Evolutionary conservation across 441 rosid genomes (phyloP), one percentile per base, ranked within the genome.

Genomic region (Capsella rubella): DNA sequence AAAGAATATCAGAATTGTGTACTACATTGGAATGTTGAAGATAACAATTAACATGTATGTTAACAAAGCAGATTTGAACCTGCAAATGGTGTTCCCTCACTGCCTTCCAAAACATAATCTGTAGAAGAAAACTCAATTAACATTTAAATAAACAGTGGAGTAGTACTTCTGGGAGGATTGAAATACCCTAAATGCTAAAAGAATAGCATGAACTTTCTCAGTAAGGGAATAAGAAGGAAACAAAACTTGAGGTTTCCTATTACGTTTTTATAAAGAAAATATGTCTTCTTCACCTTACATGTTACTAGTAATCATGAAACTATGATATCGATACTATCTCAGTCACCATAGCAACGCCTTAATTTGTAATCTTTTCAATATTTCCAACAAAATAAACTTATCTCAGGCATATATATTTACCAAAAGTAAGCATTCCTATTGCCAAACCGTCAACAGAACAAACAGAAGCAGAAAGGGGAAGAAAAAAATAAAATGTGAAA

Each of bases 51-150:
- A 3, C 14, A 37, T 18, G 4, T 12, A 40, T 12, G 14, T 21
- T 39, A 39, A 6, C 25, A 67, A 49, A 39, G 60, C 51, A 77
- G 69, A 51, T 49, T 16, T 73, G 72, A 60, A 95, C 99, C 99
- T 79, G 90, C 92, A 86, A 95, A 95, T 64, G 99, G 96, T 43
- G 98, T 95, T 75, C 93, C 99, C 35, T 87, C 86, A 82, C 97
- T 92, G 59, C 99, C 99, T 81, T 95, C 97, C 90, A 95, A 79
- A 65, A 95, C 95, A 71, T 95, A 95, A 84, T 95, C 99, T 95
- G 85, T 60, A 86, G 64, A 28, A 61, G 65, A 16, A 50, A 82
- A 28, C 67, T 72, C 59, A 46, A 27, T 14, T 59, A 31, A 59
- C 3, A 59, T 37, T 18, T 11, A 11, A 3, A 10, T 11, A 16